Conservation (phyloP, 1,284 basidiomycete genomes). For the Wallemia mellicola region DNA sequence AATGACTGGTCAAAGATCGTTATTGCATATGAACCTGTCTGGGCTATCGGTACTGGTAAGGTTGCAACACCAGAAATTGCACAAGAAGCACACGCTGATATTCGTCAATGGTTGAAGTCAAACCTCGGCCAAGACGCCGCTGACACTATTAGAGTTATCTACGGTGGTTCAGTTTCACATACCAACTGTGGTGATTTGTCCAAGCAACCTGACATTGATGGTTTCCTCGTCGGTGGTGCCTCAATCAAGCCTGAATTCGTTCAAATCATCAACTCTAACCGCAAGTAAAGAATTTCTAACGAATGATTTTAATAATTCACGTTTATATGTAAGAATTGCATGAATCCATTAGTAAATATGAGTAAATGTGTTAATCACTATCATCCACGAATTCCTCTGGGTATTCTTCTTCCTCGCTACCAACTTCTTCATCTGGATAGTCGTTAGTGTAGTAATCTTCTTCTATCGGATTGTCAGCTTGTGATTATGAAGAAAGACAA, state of each 20-base stretch:
- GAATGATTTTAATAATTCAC: too few species aligned
- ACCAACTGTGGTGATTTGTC: constrained; percentile 63
- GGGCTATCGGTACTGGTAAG: constrained; percentile 95
- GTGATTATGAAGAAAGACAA: too few species aligned
- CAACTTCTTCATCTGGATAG: not conserved
- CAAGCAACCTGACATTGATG: constrained; percentile 69
- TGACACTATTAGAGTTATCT: constrained; percentile 59
- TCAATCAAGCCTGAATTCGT: constrained; percentile 92
- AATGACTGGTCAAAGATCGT: constrained; percentile 71
- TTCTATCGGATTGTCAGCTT: too few species aligned
- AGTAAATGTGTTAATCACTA: not conserved
- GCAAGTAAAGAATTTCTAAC: too few species aligned
- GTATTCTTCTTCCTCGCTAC: not conserved
- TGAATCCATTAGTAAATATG: too few species aligned
- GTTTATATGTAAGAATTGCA: too few species aligned
- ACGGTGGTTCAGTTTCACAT: constrained; percentile 75
- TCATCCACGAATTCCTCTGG: not conserved
- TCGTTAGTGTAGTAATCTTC: not conserved
- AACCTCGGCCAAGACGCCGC: constrained; percentile 40
- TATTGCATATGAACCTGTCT: constrained; percentile 85
- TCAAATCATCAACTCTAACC: constrained; percentile 49
- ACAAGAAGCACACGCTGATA: constrained; percentile 64
- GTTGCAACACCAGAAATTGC: constrained; percentile 71
- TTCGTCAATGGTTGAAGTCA: constrained; percentile 42
- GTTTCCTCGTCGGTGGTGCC: constrained; percentile 96